Conservation (phyloP, 208 protist genomes). For the Herpetomonas samuelpessoai region DNA sequence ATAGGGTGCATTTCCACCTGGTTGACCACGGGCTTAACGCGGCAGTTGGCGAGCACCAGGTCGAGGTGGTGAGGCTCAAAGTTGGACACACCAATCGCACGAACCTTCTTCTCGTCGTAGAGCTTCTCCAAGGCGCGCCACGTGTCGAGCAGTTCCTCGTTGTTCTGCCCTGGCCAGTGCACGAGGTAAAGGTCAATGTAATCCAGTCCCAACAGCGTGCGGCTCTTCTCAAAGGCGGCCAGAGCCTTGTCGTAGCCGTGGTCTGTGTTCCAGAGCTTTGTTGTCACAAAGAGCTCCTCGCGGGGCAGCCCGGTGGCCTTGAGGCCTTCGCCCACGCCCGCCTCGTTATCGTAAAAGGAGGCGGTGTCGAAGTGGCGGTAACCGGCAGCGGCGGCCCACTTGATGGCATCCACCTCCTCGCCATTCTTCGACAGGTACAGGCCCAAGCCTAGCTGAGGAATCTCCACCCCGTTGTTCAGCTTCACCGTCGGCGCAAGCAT, state of each 20-base stretch:
- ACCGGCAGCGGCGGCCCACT: constrained; percentile 53
- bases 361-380: constrained; percentile 91
- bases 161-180: constrained; percentile 87
- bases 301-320: constrained; percentile 44
- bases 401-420: constrained; percentile 40
- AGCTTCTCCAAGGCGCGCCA: constrained; percentile 87
- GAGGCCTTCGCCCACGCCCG: constrained; percentile 67
- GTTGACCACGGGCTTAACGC: constrained; percentile 80
- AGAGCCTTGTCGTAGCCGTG: constrained; percentile 61
- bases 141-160: constrained; percentile 58
- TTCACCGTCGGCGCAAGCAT: constrained; percentile 17
- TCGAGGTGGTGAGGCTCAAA: constrained; percentile 58
- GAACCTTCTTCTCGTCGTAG: constrained; percentile 66
- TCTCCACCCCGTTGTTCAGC: constrained; percentile 55
- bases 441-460: constrained; percentile 84
- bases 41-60: constrained; percentile 53
- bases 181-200: constrained; percentile 97
- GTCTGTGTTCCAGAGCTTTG: constrained; percentile 77
- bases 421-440: constrained; percentile 51
- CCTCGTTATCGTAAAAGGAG: constrained; percentile 86
- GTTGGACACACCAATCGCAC: constrained; percentile 90
- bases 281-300: constrained; percentile 87
- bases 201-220: constrained; percentile 61
- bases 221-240: constrained; percentile 51
- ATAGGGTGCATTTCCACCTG: constrained; percentile 90